Evolutionary conservation across 1,284 basidiomycete genomes (phyloP), one percentile per base, ranked within the genome.

Genomic region (Ustilago lituana): DNA sequence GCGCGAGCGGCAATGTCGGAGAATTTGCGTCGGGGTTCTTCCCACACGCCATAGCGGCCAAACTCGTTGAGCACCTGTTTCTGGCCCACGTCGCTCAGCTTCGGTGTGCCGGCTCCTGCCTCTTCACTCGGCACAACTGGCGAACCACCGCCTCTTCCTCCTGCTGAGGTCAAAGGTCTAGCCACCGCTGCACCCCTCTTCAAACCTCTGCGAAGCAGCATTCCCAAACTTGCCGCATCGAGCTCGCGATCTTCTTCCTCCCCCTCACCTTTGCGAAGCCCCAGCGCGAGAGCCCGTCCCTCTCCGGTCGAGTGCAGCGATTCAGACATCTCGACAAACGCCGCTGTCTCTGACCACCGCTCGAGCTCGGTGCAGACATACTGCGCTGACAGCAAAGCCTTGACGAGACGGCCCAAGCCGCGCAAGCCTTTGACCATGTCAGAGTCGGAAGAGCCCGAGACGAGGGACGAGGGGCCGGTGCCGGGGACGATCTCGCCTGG

Each of bases 401-500:
- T 81, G 41, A 78, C 62, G 5, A 81, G 56, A 0, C 78, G 44
- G 2, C 69, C 70, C 9, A 79, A 43, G 0, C 80, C 80, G n/a
- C 77, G 63, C 14, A 77, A 48, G 1, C 79, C 79, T 14, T 65
- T 63, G 36, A 81, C 79, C 72, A 74, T 74, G 20, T 79, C 78
- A 10, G 64, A 54, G 15, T 77, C 74, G 22, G 49, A 38, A 0
- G 46, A 38, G 38, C 39, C 58, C 19, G 65, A 58, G 12, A 64
- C 49, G 1, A 55, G 40, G 12, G 46, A 24, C 1, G 36, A 36
- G 1, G 44, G 47, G 4, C 47, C 47, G 12, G 58, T 27, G 3
- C 41, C 49, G 1, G 60, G 32, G 3, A 59, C 52, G 24, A 81
- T 80, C 22, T 76, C 92, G 5, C 94, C 95, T 0, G 95, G 94